phyloP scores from a whole-genome alignment of 2,329 filamentous ascomycete species.

The Aspergillus proliferans region DNA sequence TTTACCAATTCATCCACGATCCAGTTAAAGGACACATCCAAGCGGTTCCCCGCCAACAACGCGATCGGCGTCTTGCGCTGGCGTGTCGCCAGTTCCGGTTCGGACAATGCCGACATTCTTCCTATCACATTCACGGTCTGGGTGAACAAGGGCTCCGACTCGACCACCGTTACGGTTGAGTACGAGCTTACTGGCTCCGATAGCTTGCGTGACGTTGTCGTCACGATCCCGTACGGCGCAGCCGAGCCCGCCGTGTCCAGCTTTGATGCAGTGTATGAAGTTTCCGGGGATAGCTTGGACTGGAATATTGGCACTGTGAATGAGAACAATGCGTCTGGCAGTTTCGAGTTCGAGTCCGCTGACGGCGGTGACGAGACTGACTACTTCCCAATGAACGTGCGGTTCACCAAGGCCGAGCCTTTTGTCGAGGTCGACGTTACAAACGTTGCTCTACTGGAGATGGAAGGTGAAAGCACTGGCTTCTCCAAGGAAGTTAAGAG shows the following conservation, averaged over 20 bases:
- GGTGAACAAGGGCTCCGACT: constrained; percentile 82
- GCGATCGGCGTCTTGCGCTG: constrained; percentile 88
- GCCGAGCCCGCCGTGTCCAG: constrained; percentile 84
- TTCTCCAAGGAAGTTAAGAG: constrained; percentile 43
- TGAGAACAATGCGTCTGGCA: constrained; percentile 72
- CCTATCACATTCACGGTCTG: constrained; percentile 97
- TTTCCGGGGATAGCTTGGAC: constrained; percentile 84
- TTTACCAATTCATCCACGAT: constrained; percentile 80
- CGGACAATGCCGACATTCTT: constrained; percentile 70
- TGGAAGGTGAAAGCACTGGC: constrained; percentile 38
- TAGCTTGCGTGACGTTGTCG: constrained; percentile 72
- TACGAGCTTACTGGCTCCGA: constrained; percentile 86
- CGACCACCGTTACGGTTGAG: constrained; percentile 86
- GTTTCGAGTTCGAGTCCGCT: constrained; percentile 91
- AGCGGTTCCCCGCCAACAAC: constrained; percentile 92
- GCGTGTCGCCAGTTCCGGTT: constrained; percentile 71
- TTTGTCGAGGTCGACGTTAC: constrained; percentile 86
- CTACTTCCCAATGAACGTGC: constrained; percentile 95
- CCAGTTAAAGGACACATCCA: constrained; percentile 79
- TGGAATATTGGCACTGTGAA: constrained; percentile 88
- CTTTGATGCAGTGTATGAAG: constrained; percentile 91
- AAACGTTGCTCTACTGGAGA: constrained; percentile 38
- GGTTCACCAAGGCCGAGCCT: constrained; percentile 78
- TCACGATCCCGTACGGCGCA: constrained; percentile 79
- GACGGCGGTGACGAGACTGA: constrained; percentile 81